A percentile compares a stretch with the other conserved stretches of the same genome.
phyloP scores from a whole-genome alignment of 108 stramenopile species.

The Fistulifera solaris region DNA sequence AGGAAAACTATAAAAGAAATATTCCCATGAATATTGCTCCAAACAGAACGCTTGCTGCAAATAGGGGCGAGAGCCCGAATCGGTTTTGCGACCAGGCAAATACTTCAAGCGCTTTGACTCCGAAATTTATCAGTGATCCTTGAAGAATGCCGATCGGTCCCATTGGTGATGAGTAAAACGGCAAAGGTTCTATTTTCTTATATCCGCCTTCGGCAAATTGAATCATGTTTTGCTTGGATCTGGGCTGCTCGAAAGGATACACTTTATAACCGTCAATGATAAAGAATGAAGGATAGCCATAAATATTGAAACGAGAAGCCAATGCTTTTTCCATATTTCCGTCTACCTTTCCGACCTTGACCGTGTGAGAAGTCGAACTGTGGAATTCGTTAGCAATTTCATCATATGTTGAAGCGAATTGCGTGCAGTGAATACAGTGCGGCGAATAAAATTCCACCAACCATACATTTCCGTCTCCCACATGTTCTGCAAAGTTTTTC shows the following conservation, averaged over 20 bases:
- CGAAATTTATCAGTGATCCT: slow-evolving; percentile 37
- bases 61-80: slow-evolving; percentile 28
- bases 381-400: slow-evolving; percentile 46
- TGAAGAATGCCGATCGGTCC: slow-evolving; percentile 73
- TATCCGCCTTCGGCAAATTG: slow-evolving; percentile 45
- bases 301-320: slow-evolving; percentile 49
- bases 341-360: slow-evolving; percentile 80
- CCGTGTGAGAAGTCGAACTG: slow-evolving; percentile 19
- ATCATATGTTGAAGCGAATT: slow-evolving; percentile 53
- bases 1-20: slow-evolving; percentile 17
- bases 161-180: slow-evolving; percentile 47
- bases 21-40: slow-evolving; percentile 21
- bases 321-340: slow-evolving; percentile 56
- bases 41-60: slow-evolving; percentile 23
- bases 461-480: not conserved
- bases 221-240: slow-evolving; percentile 43
- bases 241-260: slow-evolving; percentile 47
- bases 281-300: slow-evolving; percentile 71
- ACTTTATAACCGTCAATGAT: slow-evolving; percentile 65
- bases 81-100: slow-evolving; percentile 31
- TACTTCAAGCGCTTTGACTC: slow-evolving; percentile 27
- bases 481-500: not conserved
- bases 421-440: slow-evolving; percentile 58
- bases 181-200: slow-evolving; percentile 30
- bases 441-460: slow-evolving; percentile 74